Evolutionary conservation across 2,329 filamentous ascomycete genomes (phyloP), one percentile per base, ranked within the genome.

Genomic region (Cladosporium sp.): DNA sequence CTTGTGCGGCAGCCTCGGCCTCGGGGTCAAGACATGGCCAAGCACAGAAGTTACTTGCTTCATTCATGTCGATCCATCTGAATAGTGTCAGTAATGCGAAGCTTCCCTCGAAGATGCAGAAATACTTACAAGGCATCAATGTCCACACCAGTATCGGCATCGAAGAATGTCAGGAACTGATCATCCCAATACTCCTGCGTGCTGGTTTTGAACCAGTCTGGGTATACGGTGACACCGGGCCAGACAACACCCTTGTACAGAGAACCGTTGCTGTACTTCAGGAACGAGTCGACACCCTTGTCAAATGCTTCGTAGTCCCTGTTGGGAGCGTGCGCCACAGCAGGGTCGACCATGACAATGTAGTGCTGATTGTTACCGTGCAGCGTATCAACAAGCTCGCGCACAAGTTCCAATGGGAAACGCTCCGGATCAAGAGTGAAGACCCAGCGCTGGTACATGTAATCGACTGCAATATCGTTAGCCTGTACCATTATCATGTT

Each of bases 321-420:
- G 65, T 56, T 40, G 21, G 61, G 61, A 10, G 35, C 61, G 35
- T 78, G 78, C 1, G 77, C 78, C 2, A 86, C 81, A 2, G 87
- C 86, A 2, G 89, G 89, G 70, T 95, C 91, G 0, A 94, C 89
- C 87, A 95, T 95, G 56, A 93, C 79, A 33, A 77, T 70, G 64
- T 78, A 78, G 46, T 77, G 72, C 66, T 77, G 76, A 50, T 77
- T 64, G 37, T 70, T 70, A 31, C 64, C 62, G 68, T 77, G 75
- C 0, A 95, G 82, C 26, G 89, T 85, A 40, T 84, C 80, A 26
- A 78, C 74, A 1, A 93, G 78, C 69, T 89, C 84, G 44, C 85
- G 87, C 80, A 92, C 85, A 75, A 84, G 83, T 0, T 81, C 65
- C 6, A 90, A 73, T 0, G 88, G 85, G 72, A 88, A 91, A 35